phyloP scores from a whole-genome alignment of 495 filamentous ascomycete genomes.

The Penicillium mononematosum region DNA sequence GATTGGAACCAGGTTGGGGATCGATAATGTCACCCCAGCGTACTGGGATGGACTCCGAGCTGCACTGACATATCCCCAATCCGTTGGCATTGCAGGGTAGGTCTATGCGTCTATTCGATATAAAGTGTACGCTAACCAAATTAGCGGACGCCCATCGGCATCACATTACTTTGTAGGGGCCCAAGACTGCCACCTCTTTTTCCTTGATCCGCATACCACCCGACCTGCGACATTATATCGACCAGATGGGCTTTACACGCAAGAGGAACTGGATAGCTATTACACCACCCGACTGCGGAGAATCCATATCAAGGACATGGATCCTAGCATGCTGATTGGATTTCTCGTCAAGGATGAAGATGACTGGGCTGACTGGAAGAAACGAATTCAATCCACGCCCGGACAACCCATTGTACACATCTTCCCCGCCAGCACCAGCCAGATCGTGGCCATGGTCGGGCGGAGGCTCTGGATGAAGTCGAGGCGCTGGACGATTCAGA shows the following conservation, averaged over 20 bases:
- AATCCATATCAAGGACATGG: conserved; percentile 87
- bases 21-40: conserved; percentile 87
- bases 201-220: conserved; percentile 88
- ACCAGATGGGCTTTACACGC: conserved; percentile 53
- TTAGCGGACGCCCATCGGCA: conserved; percentile 80
- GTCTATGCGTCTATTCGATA: conserved; percentile 20
- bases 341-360: conserved; percentile 80
- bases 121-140: conserved; percentile 9
- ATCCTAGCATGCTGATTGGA: conserved; percentile 98
- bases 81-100: conserved; percentile 93
- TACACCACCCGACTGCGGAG: conserved; percentile 83
- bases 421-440: conserved; percentile 57
- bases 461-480: conserved; percentile 83
- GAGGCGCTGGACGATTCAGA: conserved; percentile 79
- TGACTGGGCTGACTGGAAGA: conserved; percentile 83
- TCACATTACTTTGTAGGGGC: conserved; percentile 97
- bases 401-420: conserved; percentile 87
- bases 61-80: conserved; percentile 79
- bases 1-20: conserved; percentile 82
- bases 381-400: conserved; percentile 60
- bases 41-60: conserved; percentile 89
- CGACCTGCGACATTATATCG: conserved; percentile 64
- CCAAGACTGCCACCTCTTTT: conserved; percentile 88
- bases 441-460: conserved; percentile 54
- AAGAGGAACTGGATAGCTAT: conserved; percentile 75